Base-by-base conservation (phyloP, 129 eudicot genomes). In the Pseudognaphalium luteoalbum region DNA sequence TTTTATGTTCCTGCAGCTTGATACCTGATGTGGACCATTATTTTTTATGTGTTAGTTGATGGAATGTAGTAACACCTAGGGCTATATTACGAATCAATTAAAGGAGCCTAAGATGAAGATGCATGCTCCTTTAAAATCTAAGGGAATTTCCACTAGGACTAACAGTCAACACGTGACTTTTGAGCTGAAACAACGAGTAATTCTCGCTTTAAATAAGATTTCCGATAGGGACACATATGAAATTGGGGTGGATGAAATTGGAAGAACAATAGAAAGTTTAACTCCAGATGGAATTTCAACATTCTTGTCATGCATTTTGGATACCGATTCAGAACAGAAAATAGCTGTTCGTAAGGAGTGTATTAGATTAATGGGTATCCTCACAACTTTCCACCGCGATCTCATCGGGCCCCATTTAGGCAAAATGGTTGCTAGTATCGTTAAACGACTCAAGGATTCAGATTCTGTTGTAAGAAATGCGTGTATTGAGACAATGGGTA, bases 181-280 rank as follows among this genome's bases (percentile, higher is more conserved):
- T 44, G 89, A 93, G 84, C 91, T 90, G 19, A 93, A 90, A 78
- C 92, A 86, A n/a, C 88, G 96, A 1, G 91, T 90, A 50, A 78
- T 85, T 73, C 59, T 83, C 71, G 91, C 98, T 12, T 76, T 93
- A 76, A 88, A 85, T 68, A 93, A 93, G 88, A 84, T 90, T 63
- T 88, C 92, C 0, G 98, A 93, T 74, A 81, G 97, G 74, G 98
- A 93, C 54, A 90, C 98, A 22, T 85, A 88, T 76, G 92, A 84
- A 57, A 85, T 93, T 62, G 98, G 92, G 33, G 87, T 90, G 8
- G 97, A 90, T 61, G 96, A 90, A 80, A 87, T 93, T 29, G 90
- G 86, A 65, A 90, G 84, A 78, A 85, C 71, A 62, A 81, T 84
- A 14, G 85, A 86, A 17, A 84, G 68, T 76, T 83, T 93, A 71